Evolutionary conservation across 345 rosid genomes (phyloP).

Genomic region (Pseudoturritis turrita): DNA sequence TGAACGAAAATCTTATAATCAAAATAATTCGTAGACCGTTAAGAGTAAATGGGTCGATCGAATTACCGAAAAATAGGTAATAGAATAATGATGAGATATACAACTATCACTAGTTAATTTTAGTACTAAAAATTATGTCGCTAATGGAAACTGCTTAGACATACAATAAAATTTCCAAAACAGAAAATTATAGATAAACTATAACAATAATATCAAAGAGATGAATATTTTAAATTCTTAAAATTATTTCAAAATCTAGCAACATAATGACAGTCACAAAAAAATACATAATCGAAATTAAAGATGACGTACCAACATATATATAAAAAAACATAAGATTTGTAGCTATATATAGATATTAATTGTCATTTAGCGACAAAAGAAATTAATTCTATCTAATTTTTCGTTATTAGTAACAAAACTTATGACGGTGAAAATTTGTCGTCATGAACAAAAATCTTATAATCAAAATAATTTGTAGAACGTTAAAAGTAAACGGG

Average conservation of each 20-base stretch:
- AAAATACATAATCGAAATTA: background rate
- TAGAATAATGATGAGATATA: background rate
- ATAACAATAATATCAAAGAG: background rate
- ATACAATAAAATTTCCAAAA: too few species aligned
- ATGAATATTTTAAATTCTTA: background rate
- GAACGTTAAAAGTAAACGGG: background rate
- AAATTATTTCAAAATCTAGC: background rate
- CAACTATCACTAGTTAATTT: background rate
- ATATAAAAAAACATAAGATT: background rate
- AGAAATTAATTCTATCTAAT: background rate
- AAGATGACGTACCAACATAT: background rate
- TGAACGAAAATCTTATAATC: background rate
- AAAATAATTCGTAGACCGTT: background rate
- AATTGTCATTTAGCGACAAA: background rate
- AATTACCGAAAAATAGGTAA: background rate
- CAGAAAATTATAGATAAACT: background rate
- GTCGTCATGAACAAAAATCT: background rate
- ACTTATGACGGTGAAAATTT: background rate
- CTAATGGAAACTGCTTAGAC: background rate
- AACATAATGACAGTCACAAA: background rate
- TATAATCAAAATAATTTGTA: background rate
- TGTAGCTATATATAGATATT: background rate
- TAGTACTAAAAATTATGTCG: background rate
- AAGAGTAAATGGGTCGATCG: background rate
- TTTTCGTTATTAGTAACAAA: conserved; percentile 1